These are phyloP conservation scores for Nemania bipapillata DNA, from an alignment of 2,329 filamentous ascomycete species.

Conservation along the genomic window DNA sequence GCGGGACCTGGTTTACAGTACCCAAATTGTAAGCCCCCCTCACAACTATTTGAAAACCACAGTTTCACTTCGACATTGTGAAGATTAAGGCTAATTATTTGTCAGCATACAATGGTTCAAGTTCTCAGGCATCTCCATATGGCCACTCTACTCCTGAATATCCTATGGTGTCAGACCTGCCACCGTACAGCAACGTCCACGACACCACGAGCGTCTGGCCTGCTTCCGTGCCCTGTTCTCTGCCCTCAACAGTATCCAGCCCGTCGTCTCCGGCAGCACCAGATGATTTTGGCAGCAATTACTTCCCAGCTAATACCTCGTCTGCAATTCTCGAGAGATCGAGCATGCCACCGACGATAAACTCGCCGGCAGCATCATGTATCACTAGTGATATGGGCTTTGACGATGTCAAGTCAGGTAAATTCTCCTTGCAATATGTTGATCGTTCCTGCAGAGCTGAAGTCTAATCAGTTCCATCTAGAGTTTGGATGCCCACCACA, in stretches of 20 bases:
- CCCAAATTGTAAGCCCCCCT: constrained; percentile 43
- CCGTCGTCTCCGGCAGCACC: constrained; percentile 61
- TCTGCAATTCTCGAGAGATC: constrained; percentile 56
- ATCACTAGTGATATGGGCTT: constrained; percentile 51
- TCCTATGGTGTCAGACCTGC: constrained; percentile 56
- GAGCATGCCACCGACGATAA: constrained; percentile 46
- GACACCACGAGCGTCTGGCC: constrained; percentile 62
- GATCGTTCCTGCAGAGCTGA: constrained; percentile 38
- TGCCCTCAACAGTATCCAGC: constrained; percentile 63
- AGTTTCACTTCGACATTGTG: neutral
- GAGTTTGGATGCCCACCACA: constrained; percentile 51
- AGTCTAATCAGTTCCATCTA: constrained; percentile 46
- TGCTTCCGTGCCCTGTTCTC: constrained; percentile 56
- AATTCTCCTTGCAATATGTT: constrained; percentile 32
- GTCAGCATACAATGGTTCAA: constrained; percentile 50
- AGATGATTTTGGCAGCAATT: constrained; percentile 60
- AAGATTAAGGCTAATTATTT: constrained; percentile 20
- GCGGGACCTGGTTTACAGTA: constrained; percentile 43
- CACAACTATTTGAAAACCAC: neutral
- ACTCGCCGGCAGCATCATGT: constrained; percentile 50
- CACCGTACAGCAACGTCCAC: constrained; percentile 56
- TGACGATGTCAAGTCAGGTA: constrained; percentile 52
- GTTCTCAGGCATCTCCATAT: constrained; percentile 60
- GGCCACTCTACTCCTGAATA: constrained; percentile 58
- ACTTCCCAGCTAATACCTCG: constrained; percentile 63